Conservation (phyloP, 768 basidiomycete species). For the Boletus speciosus region DNA sequence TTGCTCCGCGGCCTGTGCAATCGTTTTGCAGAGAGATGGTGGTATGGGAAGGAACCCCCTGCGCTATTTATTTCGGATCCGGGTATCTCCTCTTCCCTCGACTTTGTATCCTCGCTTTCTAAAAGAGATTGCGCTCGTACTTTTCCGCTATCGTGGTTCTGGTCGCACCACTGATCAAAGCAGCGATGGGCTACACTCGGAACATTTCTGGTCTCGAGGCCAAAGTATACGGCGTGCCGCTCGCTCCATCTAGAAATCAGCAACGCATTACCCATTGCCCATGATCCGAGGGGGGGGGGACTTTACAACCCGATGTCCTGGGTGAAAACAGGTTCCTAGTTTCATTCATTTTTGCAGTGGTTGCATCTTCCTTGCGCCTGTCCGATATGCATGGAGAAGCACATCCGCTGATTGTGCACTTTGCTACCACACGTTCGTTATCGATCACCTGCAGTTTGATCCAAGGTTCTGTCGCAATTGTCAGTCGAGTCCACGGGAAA, state of each 20-base stretch:
- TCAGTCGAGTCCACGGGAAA: background rate
- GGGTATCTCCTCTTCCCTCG: conserved; percentile 4
- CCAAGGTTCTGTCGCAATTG: background rate
- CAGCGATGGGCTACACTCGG: background rate
- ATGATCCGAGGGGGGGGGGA: conserved; percentile 19
- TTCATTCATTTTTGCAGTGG: background rate
- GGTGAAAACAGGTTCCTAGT: background rate
- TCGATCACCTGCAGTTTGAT: background rate
- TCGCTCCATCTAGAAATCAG: conserved; percentile 6
- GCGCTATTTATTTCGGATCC: conserved; percentile 8
- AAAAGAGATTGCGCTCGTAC: conserved; percentile 1
- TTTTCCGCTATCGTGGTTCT: background rate
- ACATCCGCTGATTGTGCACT: background rate
- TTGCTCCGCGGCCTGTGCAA: conserved; percentile 13
- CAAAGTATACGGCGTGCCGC: background rate
- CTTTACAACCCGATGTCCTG: conserved; percentile 6
- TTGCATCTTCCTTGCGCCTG: background rate
- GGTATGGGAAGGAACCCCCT: background rate
- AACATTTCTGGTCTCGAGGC: background rate
- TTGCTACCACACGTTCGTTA: background rate
- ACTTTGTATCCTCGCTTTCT: conserved; percentile 2
- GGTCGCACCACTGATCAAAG: conserved; percentile 1
- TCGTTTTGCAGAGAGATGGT: background rate
- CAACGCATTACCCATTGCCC: background rate
- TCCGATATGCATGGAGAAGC: background rate